Evolutionary conservation across 192 early-diverging fungal genomes (phyloP).

Genomic region (Coemansia sp.): DNA sequence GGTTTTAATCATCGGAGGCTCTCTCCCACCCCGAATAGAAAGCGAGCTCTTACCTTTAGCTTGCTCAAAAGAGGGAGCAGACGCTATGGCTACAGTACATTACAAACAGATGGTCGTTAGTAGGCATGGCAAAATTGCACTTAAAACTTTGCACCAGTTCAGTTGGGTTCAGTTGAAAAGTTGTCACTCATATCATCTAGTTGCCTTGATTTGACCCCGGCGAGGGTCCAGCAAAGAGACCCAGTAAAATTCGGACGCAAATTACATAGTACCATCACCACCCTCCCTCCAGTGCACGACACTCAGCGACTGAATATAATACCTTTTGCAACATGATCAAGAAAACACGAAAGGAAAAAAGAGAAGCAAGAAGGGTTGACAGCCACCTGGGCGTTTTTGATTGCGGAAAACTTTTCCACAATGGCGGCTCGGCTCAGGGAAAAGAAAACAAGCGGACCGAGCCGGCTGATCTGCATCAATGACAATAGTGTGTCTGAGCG

Average conservation of each 20-base stretch:
- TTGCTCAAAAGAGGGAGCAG: background rate
- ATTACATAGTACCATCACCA: slow-evolving; percentile 53
- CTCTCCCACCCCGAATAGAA: too few species aligned
- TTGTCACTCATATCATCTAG: slow-evolving; percentile 37
- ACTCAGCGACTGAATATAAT: background rate
- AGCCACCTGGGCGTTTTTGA: too few species aligned
- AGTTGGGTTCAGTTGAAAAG: slow-evolving; percentile 30
- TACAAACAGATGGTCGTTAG: background rate
- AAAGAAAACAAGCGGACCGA: too few species aligned
- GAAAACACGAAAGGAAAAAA: background rate
- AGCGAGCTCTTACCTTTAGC: background rate
- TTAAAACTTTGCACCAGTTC: background rate
- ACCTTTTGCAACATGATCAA: slow-evolving; percentile 1
- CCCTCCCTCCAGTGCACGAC: background rate
- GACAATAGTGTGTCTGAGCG: too few species aligned
- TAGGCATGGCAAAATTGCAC: background rate
- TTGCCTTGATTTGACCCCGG: slow-evolving; percentile 35
- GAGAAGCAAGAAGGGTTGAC: background rate
- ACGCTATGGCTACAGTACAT: background rate
- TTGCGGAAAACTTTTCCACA: too few species aligned
- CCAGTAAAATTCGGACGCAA: slow-evolving; percentile 49
- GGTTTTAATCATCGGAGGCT: slow-evolving; percentile 7
- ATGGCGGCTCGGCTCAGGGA: too few species aligned
- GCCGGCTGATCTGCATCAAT: too few species aligned
- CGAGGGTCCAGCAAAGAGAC: slow-evolving; percentile 28